A percentile compares a stretch with the other conserved stretches of the same genome.
Evolutionary conservation across 495 filamentous ascomycete species (phyloP).

Genomic region (Aspergillus asperescens): DNA sequence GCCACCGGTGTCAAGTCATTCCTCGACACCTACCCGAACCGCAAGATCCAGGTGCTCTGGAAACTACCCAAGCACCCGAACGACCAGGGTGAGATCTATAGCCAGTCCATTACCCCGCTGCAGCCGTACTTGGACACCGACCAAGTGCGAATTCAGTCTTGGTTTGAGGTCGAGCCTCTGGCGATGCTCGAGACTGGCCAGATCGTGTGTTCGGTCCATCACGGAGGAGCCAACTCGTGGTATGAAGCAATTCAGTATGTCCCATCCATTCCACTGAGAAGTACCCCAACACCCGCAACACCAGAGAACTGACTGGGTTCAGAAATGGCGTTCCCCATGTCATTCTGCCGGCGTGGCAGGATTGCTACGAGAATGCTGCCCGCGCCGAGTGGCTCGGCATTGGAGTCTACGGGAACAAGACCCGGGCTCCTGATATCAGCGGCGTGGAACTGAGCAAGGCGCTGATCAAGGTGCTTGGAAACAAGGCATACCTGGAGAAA

Average conservation of each 20-base stretch:
- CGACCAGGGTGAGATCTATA: constrained; percentile 22
- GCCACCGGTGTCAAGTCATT: constrained; percentile 31
- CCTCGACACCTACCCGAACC: constrained; percentile 19
- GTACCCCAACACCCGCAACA: background rate
- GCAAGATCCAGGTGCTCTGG: constrained; percentile 43
- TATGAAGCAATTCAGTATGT: constrained; percentile 49
- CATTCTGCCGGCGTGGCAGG: constrained; percentile 47
- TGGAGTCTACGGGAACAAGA: constrained; percentile 43
- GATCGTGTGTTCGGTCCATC: constrained; percentile 46
- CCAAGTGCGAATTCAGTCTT: constrained; percentile 33
- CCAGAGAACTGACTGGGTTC: background rate
- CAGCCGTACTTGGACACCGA: constrained; percentile 23
- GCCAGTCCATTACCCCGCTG: constrained; percentile 24
- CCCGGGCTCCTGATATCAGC: constrained; percentile 27
- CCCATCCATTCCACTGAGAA: too few relatives aligned
- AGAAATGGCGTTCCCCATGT: constrained; percentile 49
- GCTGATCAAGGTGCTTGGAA: constrained; percentile 25
- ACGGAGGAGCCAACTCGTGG: constrained; percentile 51
- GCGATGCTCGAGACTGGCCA: constrained; percentile 41
- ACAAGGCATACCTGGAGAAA: constrained; percentile 20
- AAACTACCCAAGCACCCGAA: constrained; percentile 35
- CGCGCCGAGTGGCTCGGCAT: constrained; percentile 46
- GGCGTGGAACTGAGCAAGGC: constrained; percentile 29
- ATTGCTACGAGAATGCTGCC: constrained; percentile 46
- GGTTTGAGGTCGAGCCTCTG: constrained; percentile 46